Base-by-base conservation (phyloP, 768 basidiomycete genomes). In the Serpula lacrymans region DNA sequence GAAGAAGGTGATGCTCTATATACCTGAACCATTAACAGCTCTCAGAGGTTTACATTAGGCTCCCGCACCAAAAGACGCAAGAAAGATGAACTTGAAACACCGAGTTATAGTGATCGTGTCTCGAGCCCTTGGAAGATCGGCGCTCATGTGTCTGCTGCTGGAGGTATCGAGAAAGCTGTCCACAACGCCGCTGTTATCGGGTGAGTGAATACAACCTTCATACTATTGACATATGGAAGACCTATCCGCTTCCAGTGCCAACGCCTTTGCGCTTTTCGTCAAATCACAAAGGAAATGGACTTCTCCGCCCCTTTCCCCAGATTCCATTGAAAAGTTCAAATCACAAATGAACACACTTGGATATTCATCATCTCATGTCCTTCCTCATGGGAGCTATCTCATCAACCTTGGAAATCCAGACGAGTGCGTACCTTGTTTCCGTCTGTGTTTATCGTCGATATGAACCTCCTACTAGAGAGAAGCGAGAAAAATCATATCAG, bases 301-400 rank as follows among this genome's bases (percentile, higher is more conserved):
- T 8, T 80, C 82, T 4, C 76, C 81, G 3, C 63, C 78, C 2
- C 68, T 89, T 2, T 71, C 69, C 9, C 58, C 70, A 1, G 59
- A 69, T 10, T 79, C 73, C 1, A 70, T 89, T 7, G 41, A 60
- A 2, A 47, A 65, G 23, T 91, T 90, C 63, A 83, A 79, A 53
- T 58, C 63, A 24, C 70, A 79, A 18, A 71, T 89, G 76, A 52
- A 64, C 39, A 69, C 71, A 23, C 75, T 81, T 44, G 75, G 76
- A 2, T 91, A 91, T 55, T 63, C 73, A 1, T 62, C 74, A 3
- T 62, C 65, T n/a, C 63, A 84, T 44, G 70, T 92, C 2, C 63
- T 94, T 2, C 88, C 88, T 1, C 91, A 93, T 48, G 89, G 88
- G 21, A 89, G 80, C 49, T 93, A 92, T 57, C 73, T 93, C 21